phyloP scores from a whole-genome alignment of 441 rosid genomes.

The Gossypium gossypioides region DNA sequence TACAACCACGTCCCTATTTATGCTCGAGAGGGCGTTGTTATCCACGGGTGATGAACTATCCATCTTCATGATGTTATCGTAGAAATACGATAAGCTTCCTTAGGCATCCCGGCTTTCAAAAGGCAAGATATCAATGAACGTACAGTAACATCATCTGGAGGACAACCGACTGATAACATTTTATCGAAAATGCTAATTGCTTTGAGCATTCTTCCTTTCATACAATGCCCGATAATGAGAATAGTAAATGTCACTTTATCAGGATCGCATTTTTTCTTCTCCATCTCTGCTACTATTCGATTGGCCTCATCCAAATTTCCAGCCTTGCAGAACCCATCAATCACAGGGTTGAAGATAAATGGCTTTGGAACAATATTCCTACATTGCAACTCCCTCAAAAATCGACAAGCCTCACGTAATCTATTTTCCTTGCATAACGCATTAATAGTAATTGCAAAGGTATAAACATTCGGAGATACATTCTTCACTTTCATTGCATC shows the following conservation, averaged over 20 bases:
- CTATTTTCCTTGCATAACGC: constrained; percentile 66
- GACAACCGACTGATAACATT: constrained; percentile 66
- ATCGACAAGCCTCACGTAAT: constrained; percentile 51
- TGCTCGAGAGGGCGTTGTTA: constrained; percentile 24
- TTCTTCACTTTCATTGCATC: constrained; percentile 46
- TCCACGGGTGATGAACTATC: constrained; percentile 13
- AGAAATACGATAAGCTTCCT: constrained; percentile 47
- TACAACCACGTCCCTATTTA: constrained; percentile 29
- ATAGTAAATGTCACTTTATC: constrained; percentile 84
- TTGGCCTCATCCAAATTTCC: constrained; percentile 81
- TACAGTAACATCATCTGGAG: constrained; percentile 55
- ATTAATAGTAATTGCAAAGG: constrained; percentile 56
- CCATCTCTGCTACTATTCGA: constrained; percentile 55
- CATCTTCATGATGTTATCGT: constrained; percentile 27
- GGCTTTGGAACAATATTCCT: constrained; percentile 42
- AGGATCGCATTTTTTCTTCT: constrained; percentile 49
- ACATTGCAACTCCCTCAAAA: constrained; percentile 48
- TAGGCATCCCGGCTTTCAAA: constrained; percentile 79
- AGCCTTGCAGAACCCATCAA: constrained; percentile 85
- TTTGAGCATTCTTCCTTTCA: constrained; percentile 75
- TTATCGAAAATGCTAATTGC: constrained; percentile 61
- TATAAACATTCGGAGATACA: constrained; percentile 55
- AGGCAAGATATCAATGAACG: constrained; percentile 65
- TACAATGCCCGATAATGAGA: constrained; percentile 79
- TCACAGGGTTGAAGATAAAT: constrained; percentile 77